Evolutionary conservation across 345 rosid genomes (phyloP).

Genomic region (Syzygium oleosum): DNA sequence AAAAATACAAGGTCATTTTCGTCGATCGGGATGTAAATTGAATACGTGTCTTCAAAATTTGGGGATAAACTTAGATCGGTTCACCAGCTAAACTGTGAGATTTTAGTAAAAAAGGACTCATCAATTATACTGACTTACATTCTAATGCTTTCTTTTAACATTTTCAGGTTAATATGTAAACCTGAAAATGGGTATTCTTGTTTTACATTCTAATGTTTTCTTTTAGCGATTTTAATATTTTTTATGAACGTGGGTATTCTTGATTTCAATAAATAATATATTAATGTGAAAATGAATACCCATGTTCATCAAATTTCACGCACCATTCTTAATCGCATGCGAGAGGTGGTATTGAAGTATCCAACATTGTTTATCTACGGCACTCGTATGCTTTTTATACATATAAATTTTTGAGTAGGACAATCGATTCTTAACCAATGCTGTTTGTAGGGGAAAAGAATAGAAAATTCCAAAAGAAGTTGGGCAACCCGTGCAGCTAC

Average conservation of each 20-base stretch:
- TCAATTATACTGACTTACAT: not conserved
- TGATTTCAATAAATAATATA: no score
- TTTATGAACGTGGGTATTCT: no score
- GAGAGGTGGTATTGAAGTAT: rapidly evolving
- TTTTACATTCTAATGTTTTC: no score
- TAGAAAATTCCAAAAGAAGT: not conserved
- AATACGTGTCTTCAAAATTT: not conserved
- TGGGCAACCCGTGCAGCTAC: not conserved
- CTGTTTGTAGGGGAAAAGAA: not conserved
- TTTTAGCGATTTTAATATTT: no score
- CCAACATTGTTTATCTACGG: no score
- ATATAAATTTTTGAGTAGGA: not conserved
- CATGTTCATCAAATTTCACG: not conserved
- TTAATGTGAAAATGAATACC: no score
- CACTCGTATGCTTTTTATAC: not conserved
- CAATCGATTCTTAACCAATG: not conserved
- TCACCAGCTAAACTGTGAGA: not conserved
- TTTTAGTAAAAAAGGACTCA: not conserved
- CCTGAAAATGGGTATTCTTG: no score
- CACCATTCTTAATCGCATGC: not conserved
- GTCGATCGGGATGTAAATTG: not conserved
- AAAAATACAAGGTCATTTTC: not conserved
- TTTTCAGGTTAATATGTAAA: not conserved
- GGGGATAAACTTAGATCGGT: not conserved
- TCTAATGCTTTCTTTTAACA: not conserved